Evolutionary conservation across 208 protist genomes (phyloP).

Genomic region (Wallacemonas sp.): DNA sequence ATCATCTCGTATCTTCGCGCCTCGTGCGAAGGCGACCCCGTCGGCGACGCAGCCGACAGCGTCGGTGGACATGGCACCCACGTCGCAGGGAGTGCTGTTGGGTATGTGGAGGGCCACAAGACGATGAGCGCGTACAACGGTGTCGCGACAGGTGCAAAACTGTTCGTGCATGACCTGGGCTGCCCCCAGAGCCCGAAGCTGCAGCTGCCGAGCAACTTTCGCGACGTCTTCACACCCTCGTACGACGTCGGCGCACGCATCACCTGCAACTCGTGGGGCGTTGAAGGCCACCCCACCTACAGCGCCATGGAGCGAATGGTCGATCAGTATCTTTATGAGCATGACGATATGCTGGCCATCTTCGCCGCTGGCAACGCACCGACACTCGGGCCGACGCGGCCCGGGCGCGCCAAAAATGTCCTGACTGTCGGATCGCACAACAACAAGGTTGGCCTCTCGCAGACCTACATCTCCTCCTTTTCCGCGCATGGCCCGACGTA

Average conservation of each 20-base stretch:
- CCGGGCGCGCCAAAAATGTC: conserved; percentile 84
- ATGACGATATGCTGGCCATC: conserved; percentile 71
- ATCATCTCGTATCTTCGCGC: conserved; percentile 68
- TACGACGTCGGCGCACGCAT: conserved; percentile 73
- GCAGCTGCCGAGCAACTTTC: conserved; percentile 49
- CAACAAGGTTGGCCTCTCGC: conserved; percentile 26
- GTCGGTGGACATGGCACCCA: conserved; percentile 84
- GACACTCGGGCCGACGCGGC: conserved; percentile 31
- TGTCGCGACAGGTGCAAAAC: conserved; percentile 75
- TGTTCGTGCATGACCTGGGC: conserved; percentile 76
- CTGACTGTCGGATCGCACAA: conserved; percentile 77
- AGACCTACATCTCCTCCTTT: conserved; percentile 43
- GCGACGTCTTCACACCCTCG: conserved; percentile 55
- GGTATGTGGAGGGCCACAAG: conserved; percentile 20
- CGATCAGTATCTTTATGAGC: conserved; percentile 57
- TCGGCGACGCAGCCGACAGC: conserved; percentile 26
- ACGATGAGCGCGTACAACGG: conserved; percentile 56
- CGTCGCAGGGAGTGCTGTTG: conserved; percentile 69
- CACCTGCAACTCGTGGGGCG: conserved; percentile 90
- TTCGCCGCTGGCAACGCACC: conserved; percentile 79
- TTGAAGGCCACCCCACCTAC: conserved; percentile 39
- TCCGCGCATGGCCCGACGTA: conserved; percentile 77
- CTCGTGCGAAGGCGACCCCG: not conserved
- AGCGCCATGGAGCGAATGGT: conserved; percentile 58
- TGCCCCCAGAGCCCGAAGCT: conserved; percentile 23